Base-by-base conservation (phyloP, 2,329 filamentous ascomycete species). In the Penicillium sp. region DNA sequence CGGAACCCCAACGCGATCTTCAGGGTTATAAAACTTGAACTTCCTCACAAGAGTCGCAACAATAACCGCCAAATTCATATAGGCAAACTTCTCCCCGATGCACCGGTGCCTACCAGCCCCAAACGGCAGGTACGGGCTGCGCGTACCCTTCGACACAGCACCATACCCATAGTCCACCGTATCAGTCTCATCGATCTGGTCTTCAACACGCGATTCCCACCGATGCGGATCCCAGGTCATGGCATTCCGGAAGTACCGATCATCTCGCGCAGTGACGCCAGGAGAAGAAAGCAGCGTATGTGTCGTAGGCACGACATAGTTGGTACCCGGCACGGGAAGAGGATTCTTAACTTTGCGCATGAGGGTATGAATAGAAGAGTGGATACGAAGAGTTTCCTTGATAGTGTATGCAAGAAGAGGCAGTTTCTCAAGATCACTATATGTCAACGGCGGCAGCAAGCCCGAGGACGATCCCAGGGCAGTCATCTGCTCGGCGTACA, bases 281-380 rank as follows among this genome's bases (percentile, higher is more conserved):
- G 92, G 91, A 0, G 93, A 90, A 31, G 93, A 86, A 63, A 97
- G 86, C 43, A 97, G 84, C 24, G 83, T 85, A 77, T 96, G 91
- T 33, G 82, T 85, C 1, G 89, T 83, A 6, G 93, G 92, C 60
- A 97, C 84, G 56, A 90, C 85, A 70, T 87, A 96, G 63, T 89
- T 53, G 19, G 74, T 72, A 27, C 75, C 70, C 27, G 77, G 67
- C 24, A 90, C 78, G 0, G 81, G 75, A 67, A 91, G 78, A 1
- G 87, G 85, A 52, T 82, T 84, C 73, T 86, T 91, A 65, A 90
- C 89, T 64, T 87, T 85, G 63, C 89, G 86, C 78, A 91, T 82
- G 60, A 91, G 84, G 41, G 85, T 86, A 75, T 91, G 89, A 59
- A 91, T 90, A 0, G 89, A 87, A 0, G 85, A 81, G 71, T 91